A percentile compares a stretch with the other conserved stretches of the same genome.
These are phyloP conservation scores for Leptoxyphium fumago DNA, from an alignment of 2,329 filamentous ascomycete genomes.

Conservation along the genomic window DNA sequence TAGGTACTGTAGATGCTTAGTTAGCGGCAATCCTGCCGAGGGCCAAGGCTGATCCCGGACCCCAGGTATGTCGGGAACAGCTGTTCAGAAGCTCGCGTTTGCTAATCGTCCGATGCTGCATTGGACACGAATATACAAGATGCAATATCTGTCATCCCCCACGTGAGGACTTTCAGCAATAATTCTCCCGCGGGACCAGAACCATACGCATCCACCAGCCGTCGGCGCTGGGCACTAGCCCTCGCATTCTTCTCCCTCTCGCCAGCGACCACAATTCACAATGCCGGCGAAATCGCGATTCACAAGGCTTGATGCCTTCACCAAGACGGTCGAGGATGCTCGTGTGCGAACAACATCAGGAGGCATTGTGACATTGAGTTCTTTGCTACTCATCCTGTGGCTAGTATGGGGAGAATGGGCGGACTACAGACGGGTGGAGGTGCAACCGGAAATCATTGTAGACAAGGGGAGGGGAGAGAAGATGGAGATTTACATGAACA, in stretches of 20 bases:
- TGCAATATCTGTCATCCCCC: too few species aligned
- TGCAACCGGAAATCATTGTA: conserved; percentile 85
- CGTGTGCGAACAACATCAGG: conserved; percentile 89
- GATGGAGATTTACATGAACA: conserved; percentile 98
- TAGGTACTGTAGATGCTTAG: neutral
- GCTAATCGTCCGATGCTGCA: too few species aligned
- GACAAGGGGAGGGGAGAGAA: conserved; percentile 96
- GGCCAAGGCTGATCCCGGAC: too few species aligned
- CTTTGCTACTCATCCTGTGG: conserved; percentile 74
- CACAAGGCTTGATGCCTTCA: conserved; percentile 93
- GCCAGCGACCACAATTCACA: conserved; percentile 1
- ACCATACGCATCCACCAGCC: too few species aligned
- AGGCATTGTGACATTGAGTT: conserved; percentile 85
- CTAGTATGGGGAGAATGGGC: conserved; percentile 91
- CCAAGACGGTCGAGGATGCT: conserved; percentile 97
- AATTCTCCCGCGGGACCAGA: too few species aligned
- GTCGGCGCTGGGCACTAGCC: too few species aligned
- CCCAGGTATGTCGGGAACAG: too few species aligned
- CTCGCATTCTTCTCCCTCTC: too few species aligned
- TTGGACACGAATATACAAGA: too few species aligned
- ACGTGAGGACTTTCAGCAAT: too few species aligned
- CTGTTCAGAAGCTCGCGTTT: too few species aligned
- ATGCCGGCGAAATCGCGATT: conserved; percentile 93
- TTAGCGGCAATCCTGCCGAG: neutral
- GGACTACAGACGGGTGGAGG: conserved; percentile 73